These are phyloP conservation scores for Platanthera guangdongensis DNA, from an alignment of 106 monocot genomes.

Conservation along the genomic window DNA sequence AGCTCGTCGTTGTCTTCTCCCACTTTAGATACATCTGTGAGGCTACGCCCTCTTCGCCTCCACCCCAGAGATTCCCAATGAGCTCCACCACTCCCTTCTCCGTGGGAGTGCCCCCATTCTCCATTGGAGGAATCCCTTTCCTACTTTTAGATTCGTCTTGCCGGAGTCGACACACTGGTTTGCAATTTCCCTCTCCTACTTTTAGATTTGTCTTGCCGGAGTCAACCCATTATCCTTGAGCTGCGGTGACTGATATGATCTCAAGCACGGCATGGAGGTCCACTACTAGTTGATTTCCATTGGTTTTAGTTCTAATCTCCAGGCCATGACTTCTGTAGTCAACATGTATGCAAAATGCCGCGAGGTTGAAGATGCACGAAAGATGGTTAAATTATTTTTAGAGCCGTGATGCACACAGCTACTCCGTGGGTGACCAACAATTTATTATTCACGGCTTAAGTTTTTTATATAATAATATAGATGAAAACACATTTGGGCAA, in stretches of 20 bases:
- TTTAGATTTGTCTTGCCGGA: constrained; percentile 24
- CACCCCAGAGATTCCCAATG: constrained; percentile 22
- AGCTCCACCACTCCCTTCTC: constrained; percentile 52
- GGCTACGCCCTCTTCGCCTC: constrained; percentile 42
- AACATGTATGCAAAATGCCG: constrained; percentile 77
- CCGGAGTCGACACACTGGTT: constrained; percentile 12
- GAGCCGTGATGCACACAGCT: no score
- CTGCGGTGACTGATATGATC: constrained; percentile 40
- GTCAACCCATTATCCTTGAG: constrained; percentile 40
- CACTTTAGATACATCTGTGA: constrained; percentile 35
- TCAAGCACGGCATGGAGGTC: constrained; percentile 38
- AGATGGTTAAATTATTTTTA: constrained; percentile 6
- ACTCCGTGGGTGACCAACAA: no score
- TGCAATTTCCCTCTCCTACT: constrained; percentile 13
- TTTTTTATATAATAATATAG: no score
- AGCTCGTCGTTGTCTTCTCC: constrained; percentile 55
- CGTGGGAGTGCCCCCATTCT: constrained; percentile 28
- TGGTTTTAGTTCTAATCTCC: constrained; percentile 38
- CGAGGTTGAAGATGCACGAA: constrained; percentile 26
- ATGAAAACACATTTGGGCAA: no score
- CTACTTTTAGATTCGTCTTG: no score
- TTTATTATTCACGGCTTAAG: no score
- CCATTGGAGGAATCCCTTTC: constrained; percentile 13
- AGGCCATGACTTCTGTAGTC: constrained; percentile 51
- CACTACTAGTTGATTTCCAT: constrained; percentile 44